Evolutionary conservation across 75 land plant genomes (phyloP).

Genomic region (Pseudotsuga menziesii): DNA sequence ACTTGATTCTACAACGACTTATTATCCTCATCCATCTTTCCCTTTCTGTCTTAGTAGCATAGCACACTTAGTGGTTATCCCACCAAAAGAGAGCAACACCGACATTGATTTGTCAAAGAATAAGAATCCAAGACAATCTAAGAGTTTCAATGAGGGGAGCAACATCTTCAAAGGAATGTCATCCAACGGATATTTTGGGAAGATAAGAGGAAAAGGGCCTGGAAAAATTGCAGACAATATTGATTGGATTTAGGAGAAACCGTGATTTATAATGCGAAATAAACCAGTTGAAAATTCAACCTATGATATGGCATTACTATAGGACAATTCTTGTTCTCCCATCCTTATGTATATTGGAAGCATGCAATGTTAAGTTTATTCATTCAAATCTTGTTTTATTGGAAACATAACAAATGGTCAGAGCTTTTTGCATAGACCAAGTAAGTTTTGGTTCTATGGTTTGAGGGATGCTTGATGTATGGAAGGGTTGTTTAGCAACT

Average conservation of each 20-base stretch:
- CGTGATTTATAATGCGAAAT: no score
- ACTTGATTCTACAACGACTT: conserved; percentile 33
- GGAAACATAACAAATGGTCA: no score
- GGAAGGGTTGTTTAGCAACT: no score
- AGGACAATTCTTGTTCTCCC: no score
- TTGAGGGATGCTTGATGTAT: no score
- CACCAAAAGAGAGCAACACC: conserved; percentile 23
- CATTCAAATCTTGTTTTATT: no score
- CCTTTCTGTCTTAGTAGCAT: conserved; percentile 85
- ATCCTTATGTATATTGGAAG: no score
- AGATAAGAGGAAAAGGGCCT: conserved; percentile 25
- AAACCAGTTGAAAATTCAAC: no score
- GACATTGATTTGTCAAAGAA: conserved; percentile 37
- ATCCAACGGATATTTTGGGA: conserved; percentile 38
- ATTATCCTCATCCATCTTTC: conserved; percentile 41
- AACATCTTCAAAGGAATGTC: conserved; percentile 66
- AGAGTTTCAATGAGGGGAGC: conserved; percentile 54
- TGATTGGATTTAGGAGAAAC: conserved; percentile 25
- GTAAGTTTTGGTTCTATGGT: no score
- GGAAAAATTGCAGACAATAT: conserved; percentile 37
- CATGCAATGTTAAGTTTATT: no score
- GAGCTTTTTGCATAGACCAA: no score
- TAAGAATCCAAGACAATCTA: conserved; percentile 25
- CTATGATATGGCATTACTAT: no score
- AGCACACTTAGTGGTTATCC: conserved; percentile 34